Conservation (phyloP, 208 protist genomes). For the Acanthamoeba quina region DNA sequence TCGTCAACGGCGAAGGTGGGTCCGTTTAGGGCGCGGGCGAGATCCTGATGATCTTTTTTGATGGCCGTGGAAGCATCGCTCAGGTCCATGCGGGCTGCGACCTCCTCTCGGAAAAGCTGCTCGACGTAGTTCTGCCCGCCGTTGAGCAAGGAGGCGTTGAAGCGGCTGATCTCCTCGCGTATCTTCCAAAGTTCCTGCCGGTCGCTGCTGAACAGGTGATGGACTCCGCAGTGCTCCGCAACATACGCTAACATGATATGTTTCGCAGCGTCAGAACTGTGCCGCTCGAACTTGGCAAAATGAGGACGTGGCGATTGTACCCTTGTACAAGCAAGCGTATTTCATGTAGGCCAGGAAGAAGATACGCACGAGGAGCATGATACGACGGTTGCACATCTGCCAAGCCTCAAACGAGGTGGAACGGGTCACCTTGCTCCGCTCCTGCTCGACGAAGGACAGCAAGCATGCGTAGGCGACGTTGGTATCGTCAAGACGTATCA, state of each 20-base stretch:
- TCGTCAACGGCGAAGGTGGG: constrained; percentile 61
- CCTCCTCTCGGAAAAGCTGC: not conserved
- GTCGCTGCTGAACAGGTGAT: not conserved
- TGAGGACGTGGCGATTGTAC: not conserved
- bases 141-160: constrained; percentile 48
- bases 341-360: constrained; percentile 55
- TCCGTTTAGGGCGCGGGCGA: not conserved
- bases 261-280: not conserved
- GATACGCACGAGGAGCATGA: not conserved
- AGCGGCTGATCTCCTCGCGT: not conserved
- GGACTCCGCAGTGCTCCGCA: not conserved
- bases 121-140: constrained; percentile 4
- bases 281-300: not conserved
- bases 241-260: not conserved
- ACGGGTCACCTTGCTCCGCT: not conserved
- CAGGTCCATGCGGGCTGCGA: not conserved
- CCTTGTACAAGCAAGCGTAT: constrained; percentile 3
- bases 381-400: not conserved
- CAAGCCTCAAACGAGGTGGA: not conserved
- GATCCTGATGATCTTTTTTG: not conserved
- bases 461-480: constrained; percentile 25
- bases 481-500: constrained; percentile 51
- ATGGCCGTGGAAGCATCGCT: not conserved
- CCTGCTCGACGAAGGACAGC: not conserved
- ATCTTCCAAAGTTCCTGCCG: not conserved